These are phyloP conservation scores for Chenopodium formosanum DNA, from an alignment of 148 eudicot species.

Conservation along the genomic window DNA sequence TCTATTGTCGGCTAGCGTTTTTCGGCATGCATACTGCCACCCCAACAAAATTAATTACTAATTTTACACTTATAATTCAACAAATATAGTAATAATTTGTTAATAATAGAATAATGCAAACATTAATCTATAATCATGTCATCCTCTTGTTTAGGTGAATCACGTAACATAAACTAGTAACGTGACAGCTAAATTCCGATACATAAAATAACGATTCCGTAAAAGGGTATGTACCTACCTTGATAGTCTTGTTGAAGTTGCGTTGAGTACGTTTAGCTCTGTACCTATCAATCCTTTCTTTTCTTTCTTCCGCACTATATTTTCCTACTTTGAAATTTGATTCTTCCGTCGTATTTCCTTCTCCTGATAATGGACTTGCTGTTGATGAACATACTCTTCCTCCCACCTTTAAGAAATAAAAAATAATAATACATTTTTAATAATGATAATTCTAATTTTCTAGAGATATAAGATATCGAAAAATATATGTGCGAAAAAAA, in stretches of 20 bases:
- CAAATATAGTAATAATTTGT: not conserved
- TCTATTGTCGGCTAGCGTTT: slow-evolving; percentile 88
- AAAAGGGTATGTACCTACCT: slow-evolving; percentile 36
- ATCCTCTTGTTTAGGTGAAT: no score
- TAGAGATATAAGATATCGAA: no score
- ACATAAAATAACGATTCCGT: no score
- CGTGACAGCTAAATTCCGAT: not conserved
- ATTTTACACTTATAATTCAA: not conserved
- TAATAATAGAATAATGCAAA: no score
- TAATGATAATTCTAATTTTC: not conserved
- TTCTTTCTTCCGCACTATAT: slow-evolving; percentile 81
- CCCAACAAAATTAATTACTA: not conserved
- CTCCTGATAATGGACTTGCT: slow-evolving; percentile 45
- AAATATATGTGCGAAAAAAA: not conserved
- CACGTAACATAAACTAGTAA: not conserved
- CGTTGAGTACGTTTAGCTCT: slow-evolving; percentile 82
- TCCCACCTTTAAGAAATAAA: slow-evolving; percentile 17
- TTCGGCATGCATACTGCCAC: slow-evolving; percentile 86
- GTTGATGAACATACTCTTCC: slow-evolving; percentile 29
- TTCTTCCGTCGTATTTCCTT: slow-evolving; percentile 54
- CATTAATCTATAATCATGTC: no score
- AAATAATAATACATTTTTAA: not conserved
- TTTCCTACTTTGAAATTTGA: slow-evolving; percentile 68
- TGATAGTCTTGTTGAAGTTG: slow-evolving; percentile 89
- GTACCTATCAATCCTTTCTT: slow-evolving; percentile 81